Conservation (phyloP, 139 green algal genomes). For the Tetraselmis striata region DNA sequence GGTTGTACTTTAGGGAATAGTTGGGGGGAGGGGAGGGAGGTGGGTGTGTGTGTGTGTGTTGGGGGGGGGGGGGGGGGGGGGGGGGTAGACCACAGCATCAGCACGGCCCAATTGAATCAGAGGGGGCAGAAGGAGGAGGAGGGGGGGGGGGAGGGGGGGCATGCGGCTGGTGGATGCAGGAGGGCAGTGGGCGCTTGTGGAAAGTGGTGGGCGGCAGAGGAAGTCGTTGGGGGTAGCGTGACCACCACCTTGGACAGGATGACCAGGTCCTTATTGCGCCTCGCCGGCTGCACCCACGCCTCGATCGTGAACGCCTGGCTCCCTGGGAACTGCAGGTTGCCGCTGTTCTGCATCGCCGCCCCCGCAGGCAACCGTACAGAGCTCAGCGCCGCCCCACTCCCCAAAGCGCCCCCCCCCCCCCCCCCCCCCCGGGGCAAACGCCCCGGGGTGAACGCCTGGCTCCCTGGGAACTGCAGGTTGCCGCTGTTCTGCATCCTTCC, state of each 20-base stretch:
- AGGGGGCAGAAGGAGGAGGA: neutral
- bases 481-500: conserved; percentile 3
- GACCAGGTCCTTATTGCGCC: conserved; percentile 2
- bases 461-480: conserved; percentile 11
- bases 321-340: conserved; percentile 10
- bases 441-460: conserved; percentile 10
- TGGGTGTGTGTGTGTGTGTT: no score
- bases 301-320: conserved; percentile 16
- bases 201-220: no score
- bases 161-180: no score
- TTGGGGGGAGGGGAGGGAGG: no score
- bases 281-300: conserved; percentile 13
- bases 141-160: neutral
- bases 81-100: neutral
- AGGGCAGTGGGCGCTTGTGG: no score
- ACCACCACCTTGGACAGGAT: conserved; percentile 6
- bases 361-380: no score
- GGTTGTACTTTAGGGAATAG: no score
- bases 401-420: no score
- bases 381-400: no score
- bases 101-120: neutral
- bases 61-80: no score
- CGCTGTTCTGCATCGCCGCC: conserved; percentile 3
- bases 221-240: no score
- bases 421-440: no score